Evolutionary conservation across 495 filamentous ascomycete species (phyloP).

Genomic region (Tuber borchii): DNA sequence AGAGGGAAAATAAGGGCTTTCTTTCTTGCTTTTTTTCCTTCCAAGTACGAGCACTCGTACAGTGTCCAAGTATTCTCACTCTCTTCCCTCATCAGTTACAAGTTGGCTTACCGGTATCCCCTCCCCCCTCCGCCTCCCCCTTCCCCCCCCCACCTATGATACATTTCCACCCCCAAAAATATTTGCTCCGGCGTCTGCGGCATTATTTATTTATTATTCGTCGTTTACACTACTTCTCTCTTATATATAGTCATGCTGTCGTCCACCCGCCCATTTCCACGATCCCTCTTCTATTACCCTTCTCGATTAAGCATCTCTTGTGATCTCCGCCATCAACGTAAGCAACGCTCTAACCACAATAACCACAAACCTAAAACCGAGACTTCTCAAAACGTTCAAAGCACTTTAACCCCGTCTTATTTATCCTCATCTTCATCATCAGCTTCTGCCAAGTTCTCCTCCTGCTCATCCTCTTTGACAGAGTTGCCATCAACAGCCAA

Average conservation of each 20-base stretch:
- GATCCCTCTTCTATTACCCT: constrained; percentile 15
- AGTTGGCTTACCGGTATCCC: not conserved
- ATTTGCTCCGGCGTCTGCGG: constrained; percentile 11
- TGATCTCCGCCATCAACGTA: not conserved
- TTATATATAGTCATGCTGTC: constrained; percentile 36
- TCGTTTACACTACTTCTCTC: not conserved
- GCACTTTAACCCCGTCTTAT: not conserved
- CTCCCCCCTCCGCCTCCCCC: not conserved
- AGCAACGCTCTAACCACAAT: not conserved
- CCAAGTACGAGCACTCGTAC: too few species aligned
- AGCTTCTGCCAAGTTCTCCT: constrained; percentile 12
- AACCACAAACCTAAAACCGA: not conserved
- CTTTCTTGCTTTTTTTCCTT: too few species aligned
- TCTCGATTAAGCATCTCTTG: not conserved
- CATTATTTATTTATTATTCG: constrained; percentile 21
- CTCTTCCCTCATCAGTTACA: constrained; percentile 20
- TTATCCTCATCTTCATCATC: not conserved
- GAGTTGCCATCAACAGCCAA: not conserved
- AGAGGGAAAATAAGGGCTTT: too few species aligned
- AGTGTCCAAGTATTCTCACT: not conserved
- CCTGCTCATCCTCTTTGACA: constrained; percentile 9
- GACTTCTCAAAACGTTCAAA: not conserved
- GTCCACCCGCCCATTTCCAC: constrained; percentile 14
- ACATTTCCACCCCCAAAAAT: too few species aligned
- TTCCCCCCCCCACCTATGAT: too few species aligned